A percentile compares a stretch with the other conserved stretches of the same genome.
These are phyloP conservation scores for Oryza australiensis DNA, from an alignment of 176 grass and related monocot genomes.

Conservation along the genomic window DNA sequence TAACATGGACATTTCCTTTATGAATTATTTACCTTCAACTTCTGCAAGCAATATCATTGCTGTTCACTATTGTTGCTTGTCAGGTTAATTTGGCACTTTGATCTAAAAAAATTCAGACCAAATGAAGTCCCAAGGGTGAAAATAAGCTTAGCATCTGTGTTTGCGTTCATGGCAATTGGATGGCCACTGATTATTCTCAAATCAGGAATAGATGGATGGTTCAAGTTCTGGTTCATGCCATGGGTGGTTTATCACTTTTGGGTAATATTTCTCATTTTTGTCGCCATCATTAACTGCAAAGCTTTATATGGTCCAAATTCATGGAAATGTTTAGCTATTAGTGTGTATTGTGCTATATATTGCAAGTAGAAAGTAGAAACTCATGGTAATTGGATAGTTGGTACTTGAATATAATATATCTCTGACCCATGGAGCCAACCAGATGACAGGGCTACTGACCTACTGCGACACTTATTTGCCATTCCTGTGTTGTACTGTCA, in stretches of 20 bases:
- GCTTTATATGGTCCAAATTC: conserved; percentile 20
- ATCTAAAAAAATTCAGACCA: conserved; percentile 85
- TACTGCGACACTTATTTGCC: neutral
- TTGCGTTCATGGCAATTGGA: conserved; percentile 94
- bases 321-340: conserved; percentile 12
- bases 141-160: conserved; percentile 89
- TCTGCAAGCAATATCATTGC: conserved; percentile 16
- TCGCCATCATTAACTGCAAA: neutral
- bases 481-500: neutral
- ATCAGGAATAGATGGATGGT: conserved; percentile 81
- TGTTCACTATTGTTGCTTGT: conserved; percentile 36
- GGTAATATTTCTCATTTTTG: conserved; percentile 50
- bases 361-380: neutral
- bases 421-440: neutral
- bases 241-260: conserved; percentile 98
- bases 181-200: conserved; percentile 95
- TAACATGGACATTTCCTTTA: neutral
- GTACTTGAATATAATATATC: conserved; percentile 9
- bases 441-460: neutral
- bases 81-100: conserved; percentile 89
- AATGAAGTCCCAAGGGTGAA: conserved; percentile 89
- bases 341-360: neutral
- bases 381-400: neutral
- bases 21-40: conserved; percentile 21
- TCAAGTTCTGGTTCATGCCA: conserved; percentile 99